Evolutionary conservation across 805 yeast species (phyloP).

Genomic region (Teunomyces kruisii): DNA sequence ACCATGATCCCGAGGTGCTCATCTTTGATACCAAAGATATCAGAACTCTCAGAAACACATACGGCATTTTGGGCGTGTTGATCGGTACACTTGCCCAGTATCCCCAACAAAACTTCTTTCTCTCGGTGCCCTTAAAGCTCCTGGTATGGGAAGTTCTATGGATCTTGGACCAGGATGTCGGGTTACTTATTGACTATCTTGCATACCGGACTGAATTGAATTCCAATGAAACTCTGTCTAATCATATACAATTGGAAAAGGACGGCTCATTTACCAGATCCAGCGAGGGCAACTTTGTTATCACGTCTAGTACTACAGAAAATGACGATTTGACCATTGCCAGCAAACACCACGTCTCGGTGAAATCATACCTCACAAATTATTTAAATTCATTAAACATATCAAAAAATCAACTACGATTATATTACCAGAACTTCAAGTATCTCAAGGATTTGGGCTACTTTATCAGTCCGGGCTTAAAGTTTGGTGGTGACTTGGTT

Average conservation of each 20-base stretch:
- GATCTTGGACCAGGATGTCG: constrained; percentile 48
- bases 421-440: constrained; percentile 28
- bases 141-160: constrained; percentile 72
- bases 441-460: constrained; percentile 46
- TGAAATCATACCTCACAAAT: constrained; percentile 8
- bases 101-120: constrained; percentile 91
- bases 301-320: constrained; percentile 5
- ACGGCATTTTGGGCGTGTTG: constrained; percentile 72
- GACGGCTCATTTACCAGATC: background rate
- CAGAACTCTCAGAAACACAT: constrained; percentile 50
- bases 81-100: constrained; percentile 82
- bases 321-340: background rate
- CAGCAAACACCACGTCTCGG: background rate
- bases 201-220: constrained; percentile 12
- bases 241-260: background rate
- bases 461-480: constrained; percentile 75
- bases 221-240: background rate
- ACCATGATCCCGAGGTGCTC: constrained; percentile 36
- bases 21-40: constrained; percentile 60
- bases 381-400: background rate
- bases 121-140: constrained; percentile 79
- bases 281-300: constrained; percentile 5
- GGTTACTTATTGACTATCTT: constrained; percentile 43
- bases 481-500: constrained; percentile 87
- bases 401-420: background rate